A percentile compares a stretch with the other conserved stretches of the same genome.
Conservation (phyloP, 257 asterid genomes). For the Solanum peruvianum region DNA sequence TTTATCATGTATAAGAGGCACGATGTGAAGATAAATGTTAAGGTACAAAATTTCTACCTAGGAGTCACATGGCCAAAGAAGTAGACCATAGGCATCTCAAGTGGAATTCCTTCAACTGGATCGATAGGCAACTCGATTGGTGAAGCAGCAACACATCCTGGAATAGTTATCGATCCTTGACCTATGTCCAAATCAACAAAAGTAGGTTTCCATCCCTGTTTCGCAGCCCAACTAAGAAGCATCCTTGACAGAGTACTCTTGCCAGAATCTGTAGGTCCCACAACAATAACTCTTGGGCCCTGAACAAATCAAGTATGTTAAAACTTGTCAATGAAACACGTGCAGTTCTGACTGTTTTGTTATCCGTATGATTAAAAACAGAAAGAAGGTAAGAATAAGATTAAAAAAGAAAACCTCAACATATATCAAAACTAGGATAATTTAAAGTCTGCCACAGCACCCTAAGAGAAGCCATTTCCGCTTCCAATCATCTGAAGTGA, state of each 20-base stretch:
- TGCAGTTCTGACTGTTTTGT: neutral
- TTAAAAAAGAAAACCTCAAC: neutral
- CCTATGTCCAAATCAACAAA: conserved; percentile 96
- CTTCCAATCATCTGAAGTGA: neutral
- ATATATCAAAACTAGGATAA: neutral
- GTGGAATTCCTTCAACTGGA: conserved; percentile 97
- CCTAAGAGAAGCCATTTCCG: neutral
- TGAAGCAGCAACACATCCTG: conserved; percentile 93
- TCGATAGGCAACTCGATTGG: conserved; percentile 93
- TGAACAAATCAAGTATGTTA: conserved; percentile 16
- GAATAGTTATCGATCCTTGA: conserved; percentile 92
- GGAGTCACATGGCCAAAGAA: conserved; percentile 88
- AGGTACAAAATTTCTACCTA: conserved; percentile 30
- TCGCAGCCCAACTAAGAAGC: conserved; percentile 99
- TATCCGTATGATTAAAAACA: neutral
- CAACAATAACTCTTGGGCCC: conserved; percentile 98
- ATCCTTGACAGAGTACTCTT: conserved; percentile 90
- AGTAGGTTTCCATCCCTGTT: conserved; percentile 99
- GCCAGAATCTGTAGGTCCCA: conserved; percentile 98
- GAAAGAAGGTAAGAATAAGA: neutral
- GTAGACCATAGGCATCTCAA: conserved; percentile 95
- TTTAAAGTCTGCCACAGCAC: neutral
- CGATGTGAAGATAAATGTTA: neutral
- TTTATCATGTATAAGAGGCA: neutral
- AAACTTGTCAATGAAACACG: neutral